These are phyloP conservation scores for Aquilaria yunnanensis DNA, from an alignment of 345 rosid species.

Conservation along the genomic window DNA sequence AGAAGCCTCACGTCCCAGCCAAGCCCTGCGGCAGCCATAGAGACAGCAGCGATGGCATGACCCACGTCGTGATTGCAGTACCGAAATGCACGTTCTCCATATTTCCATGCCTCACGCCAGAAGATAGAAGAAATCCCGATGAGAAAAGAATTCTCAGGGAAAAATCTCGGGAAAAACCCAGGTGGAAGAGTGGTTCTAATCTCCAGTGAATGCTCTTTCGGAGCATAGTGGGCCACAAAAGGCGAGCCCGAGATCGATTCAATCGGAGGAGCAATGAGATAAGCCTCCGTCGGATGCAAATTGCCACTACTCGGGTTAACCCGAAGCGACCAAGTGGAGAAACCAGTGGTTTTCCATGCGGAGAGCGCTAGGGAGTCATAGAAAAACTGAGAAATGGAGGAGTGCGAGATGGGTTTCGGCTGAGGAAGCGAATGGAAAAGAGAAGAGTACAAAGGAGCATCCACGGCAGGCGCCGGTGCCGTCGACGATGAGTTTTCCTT, in stretches of 20 bases:
- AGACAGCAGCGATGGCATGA: slow-evolving; percentile 67
- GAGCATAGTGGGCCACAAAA: slow-evolving; percentile 78
- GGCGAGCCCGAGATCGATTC: slow-evolving; percentile 36
- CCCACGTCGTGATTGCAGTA: slow-evolving; percentile 92
- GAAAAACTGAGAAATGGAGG: slow-evolving; percentile 62
- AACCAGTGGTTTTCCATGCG: slow-evolving; percentile 78
- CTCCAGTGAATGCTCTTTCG: slow-evolving; percentile 77
- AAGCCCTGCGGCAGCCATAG: slow-evolving; percentile 72
- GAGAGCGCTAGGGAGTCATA: slow-evolving; percentile 82
- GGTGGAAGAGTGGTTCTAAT: slow-evolving; percentile 54
- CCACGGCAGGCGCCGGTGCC: neutral
- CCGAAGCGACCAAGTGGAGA: slow-evolving; percentile 89
- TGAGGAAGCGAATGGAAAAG: slow-evolving; percentile 58
- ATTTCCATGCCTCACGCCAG: slow-evolving; percentile 98
- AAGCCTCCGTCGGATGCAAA: slow-evolving; percentile 79
- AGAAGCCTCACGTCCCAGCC: slow-evolving; percentile 95
- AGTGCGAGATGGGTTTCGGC: slow-evolving; percentile 39
- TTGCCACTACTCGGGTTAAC: slow-evolving; percentile 97
- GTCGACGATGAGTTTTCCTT: slow-evolving; percentile 7
- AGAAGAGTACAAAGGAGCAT: slow-evolving; percentile 42
- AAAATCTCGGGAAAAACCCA: slow-evolving; percentile 32
- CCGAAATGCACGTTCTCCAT: slow-evolving; percentile 80
- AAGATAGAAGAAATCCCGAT: slow-evolving; percentile 68
- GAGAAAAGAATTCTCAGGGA: slow-evolving; percentile 55
- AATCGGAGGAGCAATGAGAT: slow-evolving; percentile 61